Evolutionary conservation across 495 filamentous ascomycete species (phyloP).

Genomic region (Hyaloscypha bicolor): DNA sequence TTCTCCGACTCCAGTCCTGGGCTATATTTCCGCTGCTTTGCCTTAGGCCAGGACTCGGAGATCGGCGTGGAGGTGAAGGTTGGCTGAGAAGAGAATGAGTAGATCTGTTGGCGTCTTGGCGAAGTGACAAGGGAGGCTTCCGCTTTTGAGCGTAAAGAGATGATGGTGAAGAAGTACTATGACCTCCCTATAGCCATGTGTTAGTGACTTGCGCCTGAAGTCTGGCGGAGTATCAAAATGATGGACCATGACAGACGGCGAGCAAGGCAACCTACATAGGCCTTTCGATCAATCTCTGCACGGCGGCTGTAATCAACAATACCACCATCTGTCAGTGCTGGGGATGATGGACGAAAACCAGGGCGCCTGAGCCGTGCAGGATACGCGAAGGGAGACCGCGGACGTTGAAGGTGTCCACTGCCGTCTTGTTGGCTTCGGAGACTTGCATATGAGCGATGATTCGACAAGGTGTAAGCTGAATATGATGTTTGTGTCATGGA

Average conservation of each 20-base stretch:
- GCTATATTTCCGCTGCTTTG: slow-evolving; percentile 10
- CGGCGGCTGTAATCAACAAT: slow-evolving; percentile 50
- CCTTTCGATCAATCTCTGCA: slow-evolving; percentile 49
- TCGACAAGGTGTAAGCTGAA: slow-evolving; percentile 50
- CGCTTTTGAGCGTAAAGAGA: slow-evolving; percentile 39
- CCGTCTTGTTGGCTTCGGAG: slow-evolving; percentile 44
- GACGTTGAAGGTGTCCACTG: slow-evolving; percentile 45
- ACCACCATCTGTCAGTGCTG: slow-evolving; percentile 56
- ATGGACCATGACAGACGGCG: background rate
- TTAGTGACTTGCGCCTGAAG: background rate
- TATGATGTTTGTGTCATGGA: slow-evolving; percentile 57
- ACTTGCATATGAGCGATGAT: slow-evolving; percentile 55
- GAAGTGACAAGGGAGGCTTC: slow-evolving; percentile 38
- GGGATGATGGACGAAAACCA: slow-evolving; percentile 64
- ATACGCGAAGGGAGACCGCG: slow-evolving; percentile 64
- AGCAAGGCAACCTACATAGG: slow-evolving; percentile 39
- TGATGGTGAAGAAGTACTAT: slow-evolving; percentile 45
- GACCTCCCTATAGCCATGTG: slow-evolving; percentile 40
- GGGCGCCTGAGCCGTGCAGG: slow-evolving; percentile 66
- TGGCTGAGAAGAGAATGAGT: slow-evolving; percentile 37
- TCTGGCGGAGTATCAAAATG: background rate
- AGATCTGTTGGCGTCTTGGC: slow-evolving; percentile 41
- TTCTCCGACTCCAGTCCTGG: slow-evolving; percentile 20
- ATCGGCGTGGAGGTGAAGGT: slow-evolving; percentile 31
- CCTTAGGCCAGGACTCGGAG: slow-evolving; percentile 27